Base-by-base conservation (phyloP, 306 rosid species). In the Psophocarpus tetragonolobus region DNA sequence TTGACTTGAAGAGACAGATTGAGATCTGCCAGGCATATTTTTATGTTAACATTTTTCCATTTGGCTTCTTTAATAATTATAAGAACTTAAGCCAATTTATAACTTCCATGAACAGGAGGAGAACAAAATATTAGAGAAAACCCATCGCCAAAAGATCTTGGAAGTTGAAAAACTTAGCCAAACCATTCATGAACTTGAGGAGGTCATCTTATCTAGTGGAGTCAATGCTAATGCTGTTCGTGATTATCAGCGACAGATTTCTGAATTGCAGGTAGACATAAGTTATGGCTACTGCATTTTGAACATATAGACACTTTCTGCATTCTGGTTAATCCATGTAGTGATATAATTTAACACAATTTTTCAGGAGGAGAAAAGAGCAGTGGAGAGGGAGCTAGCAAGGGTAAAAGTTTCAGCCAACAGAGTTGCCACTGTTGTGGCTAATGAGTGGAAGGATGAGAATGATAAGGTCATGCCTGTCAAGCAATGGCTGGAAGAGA, bases 361-460 rank as follows among this genome's bases (percentile, higher is more conserved):
- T 44, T 70, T 71, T 58, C 88, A 95, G 99, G 97, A 95, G 85
- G 97, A 89, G 76, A 95, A 92, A 78, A 92, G 88, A 80, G 91
- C 95, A 75, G 80, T 90, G 78, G 99, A 92, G 86, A 92, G 97
- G 78, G 97, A 95, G 74, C 80, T 95, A 42, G 97, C 96, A 73
- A 88, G 99, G 78, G 82, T 83, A 23, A 92, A 87, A 85, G 94
- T 92, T 77, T 89, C 97, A 2, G 97, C 89, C 14, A 93, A 85
- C 81, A 88, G 99, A 66, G 84, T 95, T 45, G 99, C 97, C n/a
- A 87, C 90, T 32, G 90, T 81, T 76, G 87, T 84, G 81, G 96
- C 97, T 21, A 95, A 91, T 80, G 99, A 91, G 88, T 95, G 99
- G 99, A 95, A 91, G 83, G 97, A 95, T 44, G 99, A 92, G 80